Evolutionary conservation across 2,329 filamentous ascomycete genomes (phyloP).

Genomic region (Verticillium tricorpus): DNA sequence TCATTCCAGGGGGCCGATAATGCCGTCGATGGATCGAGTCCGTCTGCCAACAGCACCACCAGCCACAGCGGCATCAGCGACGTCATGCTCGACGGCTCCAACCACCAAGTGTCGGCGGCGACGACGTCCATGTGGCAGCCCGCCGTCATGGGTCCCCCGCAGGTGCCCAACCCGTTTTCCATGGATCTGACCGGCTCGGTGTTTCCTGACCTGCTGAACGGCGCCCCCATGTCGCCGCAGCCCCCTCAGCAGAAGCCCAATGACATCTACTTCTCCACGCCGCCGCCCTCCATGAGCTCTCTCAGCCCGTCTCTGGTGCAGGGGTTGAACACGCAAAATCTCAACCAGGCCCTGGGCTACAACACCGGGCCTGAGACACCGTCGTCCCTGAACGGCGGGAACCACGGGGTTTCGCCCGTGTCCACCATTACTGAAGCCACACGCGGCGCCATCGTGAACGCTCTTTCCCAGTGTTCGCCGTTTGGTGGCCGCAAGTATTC

Average conservation of each 20-base stretch:
- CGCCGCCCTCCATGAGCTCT: slow-evolving; percentile 68
- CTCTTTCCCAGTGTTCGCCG: slow-evolving; percentile 51
- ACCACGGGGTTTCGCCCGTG: slow-evolving; percentile 53
- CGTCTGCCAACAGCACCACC: slow-evolving; percentile 90
- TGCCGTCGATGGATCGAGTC: slow-evolving; percentile 87
- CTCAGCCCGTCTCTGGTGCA: slow-evolving; percentile 69
- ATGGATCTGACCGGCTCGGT: slow-evolving; percentile 70
- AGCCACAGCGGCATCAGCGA: slow-evolving; percentile 92
- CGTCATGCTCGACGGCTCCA: slow-evolving; percentile 80
- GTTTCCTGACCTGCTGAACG: slow-evolving; percentile 72
- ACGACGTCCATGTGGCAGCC: slow-evolving; percentile 65
- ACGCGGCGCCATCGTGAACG: slow-evolving; percentile 55
- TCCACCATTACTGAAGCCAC: slow-evolving; percentile 63
- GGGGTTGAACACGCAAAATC: slow-evolving; percentile 54
- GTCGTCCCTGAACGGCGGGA: slow-evolving; percentile 64
- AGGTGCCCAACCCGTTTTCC: slow-evolving; percentile 65
- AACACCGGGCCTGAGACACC: slow-evolving; percentile 65
- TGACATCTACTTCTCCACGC: slow-evolving; percentile 75
- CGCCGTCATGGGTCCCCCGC: slow-evolving; percentile 63
- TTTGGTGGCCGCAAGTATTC: slow-evolving; percentile 62
- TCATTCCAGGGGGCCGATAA: slow-evolving; percentile 68
- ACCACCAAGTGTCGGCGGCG: slow-evolving; percentile 51
- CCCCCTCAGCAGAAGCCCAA: slow-evolving; percentile 66
- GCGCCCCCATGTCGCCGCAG: slow-evolving; percentile 73
- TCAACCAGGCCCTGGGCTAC: slow-evolving; percentile 64